A percentile compares a stretch with the other conserved stretches of the same genome.
phyloP scores from a whole-genome alignment of 2,329 filamentous ascomycete species.

The Neocatenulostroma microsporum region DNA sequence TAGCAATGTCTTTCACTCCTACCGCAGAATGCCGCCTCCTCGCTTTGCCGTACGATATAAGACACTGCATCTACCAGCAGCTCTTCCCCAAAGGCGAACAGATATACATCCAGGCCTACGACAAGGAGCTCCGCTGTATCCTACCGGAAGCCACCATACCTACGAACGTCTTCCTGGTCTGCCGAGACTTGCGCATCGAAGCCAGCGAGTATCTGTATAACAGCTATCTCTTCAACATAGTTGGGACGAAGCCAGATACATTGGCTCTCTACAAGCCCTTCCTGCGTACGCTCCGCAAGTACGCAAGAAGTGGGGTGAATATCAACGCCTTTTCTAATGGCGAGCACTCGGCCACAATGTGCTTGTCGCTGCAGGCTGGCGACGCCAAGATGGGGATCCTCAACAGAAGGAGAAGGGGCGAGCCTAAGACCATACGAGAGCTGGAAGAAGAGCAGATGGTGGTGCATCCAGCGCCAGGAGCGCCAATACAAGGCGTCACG shows the following conservation, averaged over 20 bases:
- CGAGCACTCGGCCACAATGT: constrained; percentile 23
- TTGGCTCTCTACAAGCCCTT: constrained; percentile 18
- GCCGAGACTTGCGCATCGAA: constrained; percentile 18
- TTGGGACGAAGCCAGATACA: constrained; percentile 25
- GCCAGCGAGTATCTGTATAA: constrained; percentile 23
- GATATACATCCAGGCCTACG: constrained; percentile 22
- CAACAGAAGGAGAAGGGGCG: constrained; percentile 16
- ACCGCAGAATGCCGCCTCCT: no score
- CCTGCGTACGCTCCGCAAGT: constrained; percentile 13
- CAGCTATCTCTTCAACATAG: constrained; percentile 26
- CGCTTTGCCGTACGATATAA: constrained; percentile 26
- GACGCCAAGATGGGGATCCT: constrained; percentile 14
- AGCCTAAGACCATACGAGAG: constrained; percentile 7
- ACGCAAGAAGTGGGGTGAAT: constrained; percentile 17
- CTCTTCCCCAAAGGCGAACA: constrained; percentile 21
- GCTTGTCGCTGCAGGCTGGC: constrained; percentile 23
- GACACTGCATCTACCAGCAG: constrained; percentile 24
- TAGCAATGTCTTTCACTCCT: no score
- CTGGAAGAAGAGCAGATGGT: constrained; percentile 6
- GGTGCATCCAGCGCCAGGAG: not conserved
- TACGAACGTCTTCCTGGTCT: constrained; percentile 13
- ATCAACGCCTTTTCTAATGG: constrained; percentile 27
- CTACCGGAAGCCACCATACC: constrained; percentile 7
- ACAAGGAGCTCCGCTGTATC: constrained; percentile 10
- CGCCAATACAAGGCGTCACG: not conserved